Evolutionary conservation across 1,139 yeast genomes (phyloP), one percentile per base, ranked within the genome.

Genomic region (Pneumocystis carinii): DNA sequence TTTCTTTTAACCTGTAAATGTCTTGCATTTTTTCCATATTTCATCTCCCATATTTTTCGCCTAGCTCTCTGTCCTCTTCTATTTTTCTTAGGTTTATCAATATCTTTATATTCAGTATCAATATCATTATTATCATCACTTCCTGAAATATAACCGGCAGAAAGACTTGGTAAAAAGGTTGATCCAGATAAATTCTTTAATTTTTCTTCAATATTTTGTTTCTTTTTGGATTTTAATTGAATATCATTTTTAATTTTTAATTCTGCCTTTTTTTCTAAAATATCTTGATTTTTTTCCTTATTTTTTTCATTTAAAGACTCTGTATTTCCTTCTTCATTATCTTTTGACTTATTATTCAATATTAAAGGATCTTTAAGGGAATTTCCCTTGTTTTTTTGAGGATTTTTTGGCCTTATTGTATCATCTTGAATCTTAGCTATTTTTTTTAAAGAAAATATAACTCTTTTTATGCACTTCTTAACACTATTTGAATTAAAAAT

Each of bases 21-120:
- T 65, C 84, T 85, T n/a, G 98, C 98, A 53, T 78, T 78, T 42
- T 75, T 74, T 53, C 98, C 98, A 72, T 79, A 92, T 73, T 92
- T 92, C 74, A 81, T 77, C 71, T 90, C 98, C 97, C 97, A 90
- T 63, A 92, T 89, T 76, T 87, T 86, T 73, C 92, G 94, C 75
- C 99, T 84, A 1, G 97, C 98, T 68, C 97, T 79, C 77, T 94
- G 98, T 27, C 98, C 98, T 72, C 97, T 83, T 75, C 98, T 81
- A 73, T 92, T 94, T 70, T 90, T 90, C 67, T 94, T 69, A 27
- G 59, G 60, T 67, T 82, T 80, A 7, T 85, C 60, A 17, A 19
- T 62, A 59, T 27, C 69, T 14, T 66, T 68, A 53, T 64, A 64
- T 24, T 65, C 68, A 12, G 66, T 66, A 36, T 65, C 67, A 57